A percentile compares a stretch with the other conserved stretches of the same genome.
Evolutionary conservation across 2,329 filamentous ascomycete genomes (phyloP).

Genomic region (Capronia coronata): DNA sequence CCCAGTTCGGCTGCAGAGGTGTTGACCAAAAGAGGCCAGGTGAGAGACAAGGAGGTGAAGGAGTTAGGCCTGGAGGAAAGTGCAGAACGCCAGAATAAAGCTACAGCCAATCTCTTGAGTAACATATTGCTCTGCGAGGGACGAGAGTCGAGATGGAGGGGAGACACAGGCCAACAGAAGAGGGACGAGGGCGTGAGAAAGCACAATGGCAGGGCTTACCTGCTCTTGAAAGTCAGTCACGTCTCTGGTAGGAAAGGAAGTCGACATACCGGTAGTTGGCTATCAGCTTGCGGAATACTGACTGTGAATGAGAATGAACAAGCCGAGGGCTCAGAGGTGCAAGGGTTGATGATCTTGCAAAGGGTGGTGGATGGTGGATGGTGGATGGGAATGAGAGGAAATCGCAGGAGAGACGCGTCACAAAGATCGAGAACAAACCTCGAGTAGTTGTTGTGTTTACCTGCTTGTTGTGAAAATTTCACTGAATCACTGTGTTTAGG

Average conservation of each 20-base stretch:
- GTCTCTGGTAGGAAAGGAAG: not conserved
- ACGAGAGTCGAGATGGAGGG: not conserved
- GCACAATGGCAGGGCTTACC: not conserved
- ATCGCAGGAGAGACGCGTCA: not conserved
- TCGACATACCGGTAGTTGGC: not conserved
- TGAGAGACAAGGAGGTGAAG: not conserved
- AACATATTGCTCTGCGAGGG: not conserved
- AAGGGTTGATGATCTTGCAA: not conserved
- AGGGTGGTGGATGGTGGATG: not conserved
- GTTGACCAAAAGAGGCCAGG: not conserved
- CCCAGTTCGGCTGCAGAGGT: not conserved
- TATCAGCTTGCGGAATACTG: not conserved
- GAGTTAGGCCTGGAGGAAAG: not conserved
- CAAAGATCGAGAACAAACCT: not conserved
- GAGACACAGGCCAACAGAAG: not conserved
- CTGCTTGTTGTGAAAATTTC: not conserved
- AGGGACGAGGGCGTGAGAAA: not conserved
- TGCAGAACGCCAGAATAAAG: not conserved
- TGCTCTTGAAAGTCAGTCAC: not conserved
- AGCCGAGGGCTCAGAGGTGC: not conserved
- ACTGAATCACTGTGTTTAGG: not conserved
- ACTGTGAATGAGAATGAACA: not conserved
- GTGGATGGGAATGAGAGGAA: not conserved
- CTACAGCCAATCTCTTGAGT: not conserved
- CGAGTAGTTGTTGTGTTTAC: not conserved